Evolutionary conservation across 257 asterid species (phyloP), one percentile per base, ranked within the genome.

Genomic region (Ehretia macrophylla): DNA sequence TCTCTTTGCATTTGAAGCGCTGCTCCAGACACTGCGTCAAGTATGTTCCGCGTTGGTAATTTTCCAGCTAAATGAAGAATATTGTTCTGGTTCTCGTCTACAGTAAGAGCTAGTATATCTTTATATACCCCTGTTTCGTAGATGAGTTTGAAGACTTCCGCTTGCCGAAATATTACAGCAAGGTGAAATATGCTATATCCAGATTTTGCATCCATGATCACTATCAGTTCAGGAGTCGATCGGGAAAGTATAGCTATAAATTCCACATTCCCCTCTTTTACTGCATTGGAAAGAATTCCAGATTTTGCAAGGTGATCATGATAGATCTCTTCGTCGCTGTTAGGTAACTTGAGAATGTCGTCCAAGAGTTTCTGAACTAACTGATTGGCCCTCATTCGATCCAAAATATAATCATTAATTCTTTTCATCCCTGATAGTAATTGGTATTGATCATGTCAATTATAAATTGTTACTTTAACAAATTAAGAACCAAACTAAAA

Each of bases 1-100:
- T 65, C 63, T 38, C 56, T 32, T 11, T 50, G 58, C 56, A 56
- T 55, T 51, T 66, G 71, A 56, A 66, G 64, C 47, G 71, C 64
- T 13, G 64, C 59, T 16, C 59, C 71, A n/a, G 58, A 35, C 17
- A 32, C 53, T 8, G 27, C 14, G 18, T 48, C 51, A 14, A 37
- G 32, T 17, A 64, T 38, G 14, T 16, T 16, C 8, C 23, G 32
- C 10, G 51, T 17, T 20, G 70, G 42, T 16, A 11, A n/a, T 20
- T 17, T 50, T 12, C 44, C 71, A 0, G 64, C 71, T 44, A 66
- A 66, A 51, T 66, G 71, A 58, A 66, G 35, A 50, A 58, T 66
- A 50, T 58, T 66, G 64, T 66, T 57, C 4, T 4, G 3, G 8
- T 40, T 5, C 6, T 20, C 0, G 56, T 48, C 64, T 17, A 0